Evolutionary conservation across 1,139 yeast species (phyloP).

Genomic region (Geotrichum carabidarum): DNA sequence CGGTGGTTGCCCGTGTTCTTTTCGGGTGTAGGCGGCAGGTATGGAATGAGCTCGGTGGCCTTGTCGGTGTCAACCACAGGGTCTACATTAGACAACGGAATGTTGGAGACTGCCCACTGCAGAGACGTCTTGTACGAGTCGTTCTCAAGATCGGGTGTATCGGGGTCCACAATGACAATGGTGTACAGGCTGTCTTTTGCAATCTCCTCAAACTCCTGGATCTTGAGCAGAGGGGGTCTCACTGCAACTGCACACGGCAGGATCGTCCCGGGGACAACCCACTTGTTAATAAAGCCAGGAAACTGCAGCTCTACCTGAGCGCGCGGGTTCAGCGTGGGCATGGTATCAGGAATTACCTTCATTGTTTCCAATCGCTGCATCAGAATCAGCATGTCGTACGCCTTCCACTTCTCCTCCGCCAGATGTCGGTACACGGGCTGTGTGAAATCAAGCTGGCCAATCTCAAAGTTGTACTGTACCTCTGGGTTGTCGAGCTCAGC

Average conservation of each 20-base stretch:
- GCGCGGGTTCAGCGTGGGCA: conserved; percentile 82
- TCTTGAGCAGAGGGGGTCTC: conserved; percentile 66
- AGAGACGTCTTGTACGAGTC: conserved; percentile 70
- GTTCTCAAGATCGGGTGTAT: conserved; percentile 67
- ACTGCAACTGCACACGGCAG: conserved; percentile 69
- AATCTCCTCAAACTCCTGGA: conserved; percentile 66
- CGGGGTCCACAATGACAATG: conserved; percentile 82
- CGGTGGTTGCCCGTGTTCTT: conserved; percentile 80
- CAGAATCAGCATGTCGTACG: conserved; percentile 58
- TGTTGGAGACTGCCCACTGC: conserved; percentile 73
- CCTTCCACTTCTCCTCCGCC: conserved; percentile 67
- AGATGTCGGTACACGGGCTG: conserved; percentile 75
- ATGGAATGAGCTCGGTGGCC: conserved; percentile 53
- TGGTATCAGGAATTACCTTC: conserved; percentile 84
- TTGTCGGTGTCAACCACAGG: conserved; percentile 50
- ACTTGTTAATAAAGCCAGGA: conserved; percentile 57
- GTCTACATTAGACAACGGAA: conserved; percentile 55
- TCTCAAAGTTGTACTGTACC: conserved; percentile 60
- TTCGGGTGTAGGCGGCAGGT: conserved; percentile 84
- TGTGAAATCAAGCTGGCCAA: conserved; percentile 54
- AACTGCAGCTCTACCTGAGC: conserved; percentile 74
- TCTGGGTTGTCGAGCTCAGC: conserved; percentile 79
- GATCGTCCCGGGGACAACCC: conserved; percentile 74
- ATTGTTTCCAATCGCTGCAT: conserved; percentile 90
- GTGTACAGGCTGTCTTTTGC: conserved; percentile 55